Base-by-base conservation (phyloP, 140 eudicot species). In the Anethum foeniculum region DNA sequence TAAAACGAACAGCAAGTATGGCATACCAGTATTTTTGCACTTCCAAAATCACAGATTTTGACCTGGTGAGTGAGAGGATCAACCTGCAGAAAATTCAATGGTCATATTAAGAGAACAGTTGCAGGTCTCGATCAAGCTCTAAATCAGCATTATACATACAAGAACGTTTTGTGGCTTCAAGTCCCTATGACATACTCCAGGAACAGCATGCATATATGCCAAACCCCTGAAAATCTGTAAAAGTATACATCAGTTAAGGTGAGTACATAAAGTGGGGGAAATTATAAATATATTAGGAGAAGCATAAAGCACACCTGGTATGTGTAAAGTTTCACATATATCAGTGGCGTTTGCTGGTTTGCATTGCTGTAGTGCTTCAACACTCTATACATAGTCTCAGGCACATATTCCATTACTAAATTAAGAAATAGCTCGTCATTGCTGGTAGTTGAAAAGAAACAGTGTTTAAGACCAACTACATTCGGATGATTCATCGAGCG, bases 141-240 rank as follows among this genome's bases (percentile, higher is more conserved):
- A 44, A 75, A 21, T 6, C 21, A 67, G 41, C 75, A 18, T 46
- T 78, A 72, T 52, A 23, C 96, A 73, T 79, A 95, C 99, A 91
- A 95, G 75, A 72, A 95, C 90, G 30, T 95, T 95, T 83, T 92
- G 99, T 80, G 97, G 99, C 78, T 95, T 95, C 88, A 95, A 86
- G 84, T 95, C 99, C 90, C 99, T 86, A 69, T 95, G 99, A 85
- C 95, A 90, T 52, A 95, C 93, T 76, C 97, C 90, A n/a, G 95
- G 91, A 88, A 89, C 99, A 77, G 88, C 58, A 85, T 95, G 99
- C 86, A 95, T 90, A 77, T 95, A 95, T 2, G 97, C 99, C 77
- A 95, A 83, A 56, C 99, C 99, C 83, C 97, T 87, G 80, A 95
- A 95, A 72, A 95, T 85, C 99, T 95, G 96, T 52, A 68, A 87